These are phyloP conservation scores for Lotus japonicus DNA, from an alignment of 306 rosid genomes.

Conservation along the genomic window DNA sequence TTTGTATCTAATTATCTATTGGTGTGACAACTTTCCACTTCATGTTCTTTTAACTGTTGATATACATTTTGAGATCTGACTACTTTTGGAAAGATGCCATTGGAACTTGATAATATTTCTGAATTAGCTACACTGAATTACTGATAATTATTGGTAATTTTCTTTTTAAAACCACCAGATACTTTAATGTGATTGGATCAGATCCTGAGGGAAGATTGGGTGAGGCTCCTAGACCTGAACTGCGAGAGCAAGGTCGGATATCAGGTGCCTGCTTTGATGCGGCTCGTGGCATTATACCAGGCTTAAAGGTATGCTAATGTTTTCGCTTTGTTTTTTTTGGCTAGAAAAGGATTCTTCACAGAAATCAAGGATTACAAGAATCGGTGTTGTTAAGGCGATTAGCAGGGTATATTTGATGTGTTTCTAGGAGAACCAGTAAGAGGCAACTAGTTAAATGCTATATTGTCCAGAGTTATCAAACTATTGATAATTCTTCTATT, in stretches of 20 bases:
- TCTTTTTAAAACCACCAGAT: constrained; percentile 35
- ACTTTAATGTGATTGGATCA: constrained; percentile 98
- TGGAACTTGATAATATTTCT: not conserved
- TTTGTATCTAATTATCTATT: not conserved
- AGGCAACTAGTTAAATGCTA: not conserved
- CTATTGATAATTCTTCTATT: not conserved
- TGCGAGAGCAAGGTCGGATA: constrained; percentile 95
- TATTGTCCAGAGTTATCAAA: not conserved
- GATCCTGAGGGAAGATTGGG: constrained; percentile 96
- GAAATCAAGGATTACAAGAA: not conserved
- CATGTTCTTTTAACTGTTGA: not conserved
- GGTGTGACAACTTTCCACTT: not conserved
- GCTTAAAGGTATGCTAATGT: constrained; percentile 58
- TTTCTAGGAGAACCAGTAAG: not conserved
- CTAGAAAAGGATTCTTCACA: not conserved
- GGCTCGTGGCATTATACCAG: constrained; percentile 78
- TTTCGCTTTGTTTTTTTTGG: not conserved
- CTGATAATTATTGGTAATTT: not conserved
- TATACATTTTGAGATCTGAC: not conserved
- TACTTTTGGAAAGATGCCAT: not conserved
- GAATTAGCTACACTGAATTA: not conserved
- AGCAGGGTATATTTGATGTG: not conserved
- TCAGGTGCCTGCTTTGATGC: constrained; percentile 99
- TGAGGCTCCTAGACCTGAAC: constrained; percentile 96
- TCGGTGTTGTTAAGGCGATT: not conserved